Percentiles rank a stretch among this genome's conserved stretches.
Conservation (phyloP, 1,139 yeast species). For the Williopsis jadinii region DNA sequence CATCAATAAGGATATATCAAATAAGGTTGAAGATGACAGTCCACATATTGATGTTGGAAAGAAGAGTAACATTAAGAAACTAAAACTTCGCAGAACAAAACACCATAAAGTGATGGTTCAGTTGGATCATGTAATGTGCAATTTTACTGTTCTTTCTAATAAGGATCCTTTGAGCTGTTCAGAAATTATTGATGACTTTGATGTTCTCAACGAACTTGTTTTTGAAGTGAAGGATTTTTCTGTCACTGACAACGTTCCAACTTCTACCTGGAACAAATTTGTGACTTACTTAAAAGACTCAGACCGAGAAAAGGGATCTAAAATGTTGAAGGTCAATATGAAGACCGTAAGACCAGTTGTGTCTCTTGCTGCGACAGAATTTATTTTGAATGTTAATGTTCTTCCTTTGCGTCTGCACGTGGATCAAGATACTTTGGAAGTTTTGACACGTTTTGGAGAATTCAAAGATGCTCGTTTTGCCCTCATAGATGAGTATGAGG, state of each 20-base stretch:
- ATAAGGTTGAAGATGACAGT: conserved; percentile 16
- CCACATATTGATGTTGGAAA: conserved; percentile 20
- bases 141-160: conserved; percentile 37
- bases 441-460: conserved; percentile 69
- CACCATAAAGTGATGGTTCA: conserved; percentile 56
- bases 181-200: conserved; percentile 30
- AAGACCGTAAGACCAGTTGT: conserved; percentile 63
- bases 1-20: conserved; percentile 42
- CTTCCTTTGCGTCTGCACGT: conserved; percentile 77
- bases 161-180: conserved; percentile 34
- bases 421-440: conserved; percentile 91
- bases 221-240: conserved; percentile 46
- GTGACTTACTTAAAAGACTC: conserved; percentile 60
- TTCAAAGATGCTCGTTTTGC: conserved; percentile 69
- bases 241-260: conserved; percentile 70
- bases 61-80: conserved; percentile 28
- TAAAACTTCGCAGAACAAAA: conserved; percentile 59
- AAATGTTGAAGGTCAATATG: conserved; percentile 51
- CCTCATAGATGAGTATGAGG: conserved; percentile 46
- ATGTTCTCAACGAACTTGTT: conserved; percentile 40
- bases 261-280: conserved; percentile 90
- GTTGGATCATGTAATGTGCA: conserved; percentile 44
- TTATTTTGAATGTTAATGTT: conserved; percentile 46
- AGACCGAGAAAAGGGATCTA: conserved; percentile 62
- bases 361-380: conserved; percentile 61